Evolutionary conservation across 2,329 filamentous ascomycete genomes (phyloP), one percentile per base, ranked within the genome.

Genomic region (Colletotrichum sp.): DNA sequence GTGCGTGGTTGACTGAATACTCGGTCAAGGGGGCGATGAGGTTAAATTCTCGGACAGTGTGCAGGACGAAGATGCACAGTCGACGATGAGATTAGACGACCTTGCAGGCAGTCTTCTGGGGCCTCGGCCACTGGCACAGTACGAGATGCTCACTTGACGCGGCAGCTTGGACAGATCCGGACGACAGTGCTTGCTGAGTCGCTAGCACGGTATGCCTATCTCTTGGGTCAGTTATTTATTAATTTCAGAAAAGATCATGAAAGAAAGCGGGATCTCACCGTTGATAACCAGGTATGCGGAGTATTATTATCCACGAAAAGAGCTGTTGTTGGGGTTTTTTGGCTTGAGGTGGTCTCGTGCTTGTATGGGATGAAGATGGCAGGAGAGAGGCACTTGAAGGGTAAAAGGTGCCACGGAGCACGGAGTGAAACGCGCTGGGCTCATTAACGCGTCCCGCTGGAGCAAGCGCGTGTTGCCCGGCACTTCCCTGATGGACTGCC

Each of bases 21-120:
- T 76, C 49, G 24, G 24, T 63, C 60, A 75, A 76, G 52, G 74
- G 74, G 71, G 66, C 66, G 52, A 71, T 67, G 71, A 76, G 70
- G 75, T 75, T 55, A 75, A 67, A 76, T 76, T 76, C 71, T 76
- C 59, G 71, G 71, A 76, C 75, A 76, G 75, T 76, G 75, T 67
- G 67, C 34, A 16, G 30, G 8, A 52, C 15, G 15, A 24, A 5
- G 34, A 63, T 12, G 24, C 39, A 76, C 75, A 52, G 71, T 66
- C 60, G 36, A 24, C 7, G n/a, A 18, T 28, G 32, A 44, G 26
- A 18, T 59, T 28, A 63, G 57, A 69, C 30, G 59, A 34, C 59
- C 15, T 63, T 18, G 18, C 32, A 34, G 62, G 63, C 34, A 62
- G 15, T 24, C 55, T 52, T 30, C 13, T 57, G 6, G 55, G 57